phyloP scores from a whole-genome alignment of 2,329 filamentous ascomycete genomes.

The Fusarium camptoceras region DNA sequence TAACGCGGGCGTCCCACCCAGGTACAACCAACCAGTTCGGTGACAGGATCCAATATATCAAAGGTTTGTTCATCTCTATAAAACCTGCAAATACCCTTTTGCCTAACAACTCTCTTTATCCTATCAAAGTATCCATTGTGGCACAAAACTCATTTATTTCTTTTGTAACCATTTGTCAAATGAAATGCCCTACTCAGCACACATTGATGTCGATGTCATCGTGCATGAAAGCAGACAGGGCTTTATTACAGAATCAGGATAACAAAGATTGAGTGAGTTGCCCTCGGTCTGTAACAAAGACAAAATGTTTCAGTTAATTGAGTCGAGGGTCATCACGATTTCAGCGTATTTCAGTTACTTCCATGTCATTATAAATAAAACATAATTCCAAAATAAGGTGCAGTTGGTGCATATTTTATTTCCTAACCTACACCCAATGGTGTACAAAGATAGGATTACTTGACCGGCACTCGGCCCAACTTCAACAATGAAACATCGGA shows the following conservation, averaged over 20 bases:
- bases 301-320: background rate
- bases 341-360: fast-evolving
- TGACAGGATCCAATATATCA: background rate
- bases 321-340: background rate
- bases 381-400: background rate
- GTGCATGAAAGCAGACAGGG: conserved; percentile 29
- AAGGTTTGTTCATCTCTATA: conserved; percentile 3
- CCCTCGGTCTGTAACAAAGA: background rate
- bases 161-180: background rate
- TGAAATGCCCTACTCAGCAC: background rate
- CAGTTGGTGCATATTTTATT: background rate
- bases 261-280: conserved; percentile 1
- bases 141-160: background rate
- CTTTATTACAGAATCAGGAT: conserved; percentile 21
- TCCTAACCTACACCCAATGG: conserved; percentile 9
- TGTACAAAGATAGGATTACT: background rate
- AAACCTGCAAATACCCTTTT: conserved; percentile 3
- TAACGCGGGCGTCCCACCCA: conserved; percentile 34
- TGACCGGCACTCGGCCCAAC: background rate
- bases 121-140: background rate
- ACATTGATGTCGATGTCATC: conserved; percentile 21
- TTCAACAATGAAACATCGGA: background rate
- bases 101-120: background rate
- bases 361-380: background rate
- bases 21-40: conserved; percentile 1